Conservation (phyloP, 2,329 filamentous ascomycete genomes). For the Fusarium sp. region DNA sequence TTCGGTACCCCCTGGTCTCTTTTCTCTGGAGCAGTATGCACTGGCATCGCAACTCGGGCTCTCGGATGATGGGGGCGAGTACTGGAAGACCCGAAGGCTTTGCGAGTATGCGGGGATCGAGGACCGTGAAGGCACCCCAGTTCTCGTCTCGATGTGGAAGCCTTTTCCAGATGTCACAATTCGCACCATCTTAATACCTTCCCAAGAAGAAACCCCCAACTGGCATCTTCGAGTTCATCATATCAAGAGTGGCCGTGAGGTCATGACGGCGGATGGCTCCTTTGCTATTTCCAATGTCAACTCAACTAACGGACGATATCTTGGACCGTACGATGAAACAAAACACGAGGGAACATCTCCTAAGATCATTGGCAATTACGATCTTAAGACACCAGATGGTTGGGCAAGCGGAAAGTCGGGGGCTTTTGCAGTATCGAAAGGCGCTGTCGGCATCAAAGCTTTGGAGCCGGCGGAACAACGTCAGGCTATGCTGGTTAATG, state of each 20-base stretch:
- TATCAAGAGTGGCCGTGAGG: slow-evolving; percentile 66
- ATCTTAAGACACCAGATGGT: slow-evolving; percentile 62
- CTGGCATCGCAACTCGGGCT: slow-evolving; percentile 79
- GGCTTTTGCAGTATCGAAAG: slow-evolving; percentile 67
- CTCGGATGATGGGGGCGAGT: slow-evolving; percentile 79
- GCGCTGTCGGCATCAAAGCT: slow-evolving; percentile 65
- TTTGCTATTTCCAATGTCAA: slow-evolving; percentile 73
- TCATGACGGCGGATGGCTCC: slow-evolving; percentile 78
- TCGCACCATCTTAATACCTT: slow-evolving; percentile 71
- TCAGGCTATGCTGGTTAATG: slow-evolving; percentile 73
- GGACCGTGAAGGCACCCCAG: slow-evolving; percentile 60
- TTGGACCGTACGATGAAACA: slow-evolving; percentile 58
- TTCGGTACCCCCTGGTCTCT: slow-evolving; percentile 78
- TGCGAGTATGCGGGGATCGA: slow-evolving; percentile 73
- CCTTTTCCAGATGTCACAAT: slow-evolving; percentile 76
- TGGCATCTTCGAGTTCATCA: slow-evolving; percentile 76
- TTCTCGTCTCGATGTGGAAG: slow-evolving; percentile 75
- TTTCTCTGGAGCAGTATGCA: slow-evolving; percentile 79
- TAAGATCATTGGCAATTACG: slow-evolving; percentile 69
- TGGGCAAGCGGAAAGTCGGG: slow-evolving; percentile 60
- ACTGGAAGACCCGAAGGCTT: slow-evolving; percentile 79
- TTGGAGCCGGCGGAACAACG: slow-evolving; percentile 60
- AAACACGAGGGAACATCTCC: slow-evolving; percentile 62
- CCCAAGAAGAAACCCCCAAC: slow-evolving; percentile 65
- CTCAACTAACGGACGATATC: slow-evolving; percentile 57